Evolutionary conservation across 1,284 basidiomycete genomes (phyloP).

Genomic region (Ganoderma meredithae): DNA sequence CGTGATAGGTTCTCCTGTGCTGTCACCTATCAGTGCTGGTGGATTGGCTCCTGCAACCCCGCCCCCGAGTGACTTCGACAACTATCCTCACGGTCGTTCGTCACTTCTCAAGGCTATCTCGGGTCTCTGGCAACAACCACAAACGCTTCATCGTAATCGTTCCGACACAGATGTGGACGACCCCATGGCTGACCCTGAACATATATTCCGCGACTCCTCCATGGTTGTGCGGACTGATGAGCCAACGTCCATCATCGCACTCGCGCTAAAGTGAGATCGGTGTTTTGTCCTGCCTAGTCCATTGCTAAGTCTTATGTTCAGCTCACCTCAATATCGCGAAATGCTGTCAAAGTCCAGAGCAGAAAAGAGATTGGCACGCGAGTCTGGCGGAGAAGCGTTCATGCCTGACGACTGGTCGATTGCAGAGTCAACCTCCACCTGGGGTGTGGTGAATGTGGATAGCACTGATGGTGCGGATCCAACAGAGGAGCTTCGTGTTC

Average conservation of each 20-base stretch:
- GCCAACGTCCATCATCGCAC: conserved; percentile 97
- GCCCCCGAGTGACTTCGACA: conserved; percentile 63
- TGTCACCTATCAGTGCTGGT: conserved; percentile 39
- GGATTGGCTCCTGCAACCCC: conserved; percentile 56
- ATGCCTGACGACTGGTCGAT: conserved; percentile 88
- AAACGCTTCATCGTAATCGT: conserved; percentile 50
- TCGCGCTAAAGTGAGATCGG: conserved; percentile 83
- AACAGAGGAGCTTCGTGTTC: conserved; percentile 76
- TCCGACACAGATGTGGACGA: conserved; percentile 67
- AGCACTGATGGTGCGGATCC: conserved; percentile 68
- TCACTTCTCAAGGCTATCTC: conserved; percentile 90
- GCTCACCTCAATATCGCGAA: conserved; percentile 89
- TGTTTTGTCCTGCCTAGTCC: conserved; percentile 18
- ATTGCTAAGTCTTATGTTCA: conserved; percentile 39
- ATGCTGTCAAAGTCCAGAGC: conserved; percentile 80
- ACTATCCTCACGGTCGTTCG: conserved; percentile 57
- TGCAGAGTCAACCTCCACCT: conserved; percentile 83
- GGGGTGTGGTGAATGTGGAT: conserved; percentile 86
- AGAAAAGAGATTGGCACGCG: conserved; percentile 73
- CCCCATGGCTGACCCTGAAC: conserved; percentile 79
- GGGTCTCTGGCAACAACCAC: conserved; percentile 77
- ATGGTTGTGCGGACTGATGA: conserved; percentile 98
- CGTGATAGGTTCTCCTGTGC: conserved; percentile 54
- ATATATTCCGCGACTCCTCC: conserved; percentile 94
- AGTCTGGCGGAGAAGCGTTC: conserved; percentile 77